phyloP scores from a whole-genome alignment of 805 yeast genomes.

The Nakazawaea wyomingensis region DNA sequence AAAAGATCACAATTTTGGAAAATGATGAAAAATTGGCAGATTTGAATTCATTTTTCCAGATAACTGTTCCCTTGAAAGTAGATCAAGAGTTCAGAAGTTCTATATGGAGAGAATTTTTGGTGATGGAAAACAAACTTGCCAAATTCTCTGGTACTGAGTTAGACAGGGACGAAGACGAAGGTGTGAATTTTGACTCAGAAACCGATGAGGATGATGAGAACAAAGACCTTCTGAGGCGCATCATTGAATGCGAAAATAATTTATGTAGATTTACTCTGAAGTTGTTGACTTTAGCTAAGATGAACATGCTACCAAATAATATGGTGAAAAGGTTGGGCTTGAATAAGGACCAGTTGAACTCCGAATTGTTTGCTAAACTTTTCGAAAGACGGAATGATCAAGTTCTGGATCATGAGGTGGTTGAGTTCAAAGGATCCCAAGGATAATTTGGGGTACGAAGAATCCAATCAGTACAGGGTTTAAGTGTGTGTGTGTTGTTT shows the following conservation, averaged over 20 bases:
- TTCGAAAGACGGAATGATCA: conserved; percentile 1
- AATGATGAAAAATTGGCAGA: conserved; percentile 24
- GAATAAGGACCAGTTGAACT: conserved; percentile 21
- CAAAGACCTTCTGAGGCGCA: neutral
- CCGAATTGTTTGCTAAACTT: conserved; percentile 12
- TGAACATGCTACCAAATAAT: conserved; percentile 14
- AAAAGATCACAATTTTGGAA: conserved; percentile 15
- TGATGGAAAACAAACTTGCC: conserved; percentile 44
- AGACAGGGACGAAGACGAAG: conserved; percentile 51
- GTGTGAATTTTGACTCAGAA: conserved; percentile 18
- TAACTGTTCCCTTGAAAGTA: conserved; percentile 22
- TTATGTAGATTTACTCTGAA: conserved; percentile 22
- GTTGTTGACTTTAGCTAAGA: conserved; percentile 17
- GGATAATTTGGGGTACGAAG: too few relatives aligned
- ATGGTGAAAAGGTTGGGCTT: conserved; percentile 19
- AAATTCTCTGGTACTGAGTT: conserved; percentile 30
- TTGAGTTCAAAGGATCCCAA: too few relatives aligned
- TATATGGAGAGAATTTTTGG: conserved; percentile 38
- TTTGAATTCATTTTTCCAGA: conserved; percentile 30
- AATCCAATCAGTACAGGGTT: neutral
- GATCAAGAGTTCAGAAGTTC: conserved; percentile 26
- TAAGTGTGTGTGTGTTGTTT: neutral
- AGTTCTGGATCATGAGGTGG: too few relatives aligned
- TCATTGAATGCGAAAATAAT: conserved; percentile 14
- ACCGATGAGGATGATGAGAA: conserved; percentile 15